Base-by-base conservation (phyloP, 495 filamentous ascomycete species). In the Hyaloscypha bicolor region DNA sequence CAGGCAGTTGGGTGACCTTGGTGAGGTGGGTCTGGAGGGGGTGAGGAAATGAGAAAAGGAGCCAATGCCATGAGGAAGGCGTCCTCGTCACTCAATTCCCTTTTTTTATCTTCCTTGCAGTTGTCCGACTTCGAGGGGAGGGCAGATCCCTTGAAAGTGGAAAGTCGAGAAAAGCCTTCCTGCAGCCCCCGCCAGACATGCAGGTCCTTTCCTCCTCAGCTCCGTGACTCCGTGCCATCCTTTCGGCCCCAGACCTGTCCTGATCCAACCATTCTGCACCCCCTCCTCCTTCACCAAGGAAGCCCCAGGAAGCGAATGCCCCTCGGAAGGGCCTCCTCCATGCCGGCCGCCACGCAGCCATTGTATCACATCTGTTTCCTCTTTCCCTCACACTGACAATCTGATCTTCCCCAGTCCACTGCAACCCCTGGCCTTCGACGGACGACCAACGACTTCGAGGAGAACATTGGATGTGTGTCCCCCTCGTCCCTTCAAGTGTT, bases 301-400 rank as follows among this genome's bases (percentile, higher is more conserved):
- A 37, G 12, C 16, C 11, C 58, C 58, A n/a, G 30, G 21, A 25
- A 61, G 33, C 59, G 11, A 42, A 37, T 9, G 22, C 60, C 45
- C 12, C 32, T 30, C 30, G 19, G n/a, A 19, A 3, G 19, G 61
- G 29, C 12, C 9, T n/a, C n/a, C 48, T 16, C 31, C 42, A 48
- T 25, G 51, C 32, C 6, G 32, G 14, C 51, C 51, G 1, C 16
- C 51, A 51, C 62, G 48, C 55, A 30, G 56, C 32, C 64, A 51
- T 37, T 16, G 70, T 75, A 70, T 71, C 73, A 66, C 63, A 58
- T 39, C 72, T 71, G 68, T 65, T 60, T 76, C 67, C 71, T 73
- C 66, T 69, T 60, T 53, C 53, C 62, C 35, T 37, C 64, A 25
- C 59, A 60, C 48, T 56, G 53, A 42, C 42, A n/a, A 19, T 59